Percentiles rank a stretch among this genome's conserved stretches.
These are phyloP conservation scores for Lactarius quietus DNA, from an alignment of 768 basidiomycete genomes.

Conservation along the genomic window DNA sequence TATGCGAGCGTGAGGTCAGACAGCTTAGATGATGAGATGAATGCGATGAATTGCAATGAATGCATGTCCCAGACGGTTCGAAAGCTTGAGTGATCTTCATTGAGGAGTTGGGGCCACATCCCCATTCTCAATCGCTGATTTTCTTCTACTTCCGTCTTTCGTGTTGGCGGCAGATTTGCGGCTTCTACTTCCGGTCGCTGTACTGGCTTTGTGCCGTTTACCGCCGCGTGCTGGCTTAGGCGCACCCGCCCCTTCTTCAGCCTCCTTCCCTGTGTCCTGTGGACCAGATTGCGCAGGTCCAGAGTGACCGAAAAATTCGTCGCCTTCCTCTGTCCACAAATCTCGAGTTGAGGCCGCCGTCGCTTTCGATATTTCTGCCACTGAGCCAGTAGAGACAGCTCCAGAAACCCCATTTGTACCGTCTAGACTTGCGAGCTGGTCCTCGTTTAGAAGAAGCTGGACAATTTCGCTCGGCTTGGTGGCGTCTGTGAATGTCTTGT, in stretches of 20 bases:
- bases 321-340: conserved; percentile 83
- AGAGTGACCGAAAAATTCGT: conserved; percentile 76
- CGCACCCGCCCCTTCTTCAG: conserved; percentile 23
- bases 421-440: conserved; percentile 77
- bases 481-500: conserved; percentile 90
- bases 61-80: conserved; percentile 8
- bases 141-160: conserved; percentile 27
- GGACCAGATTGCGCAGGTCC: conserved; percentile 29
- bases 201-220: conserved; percentile 36
- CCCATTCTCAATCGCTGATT: conserved; percentile 25
- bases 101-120: conserved; percentile 18
- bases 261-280: conserved; percentile 29
- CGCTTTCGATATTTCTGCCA: conserved; percentile 35
- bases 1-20: conserved; percentile 14
- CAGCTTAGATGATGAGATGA: conserved; percentile 16
- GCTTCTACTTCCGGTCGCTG: conserved; percentile 34
- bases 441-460: conserved; percentile 89
- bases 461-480: conserved; percentile 97
- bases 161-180: conserved; percentile 31
- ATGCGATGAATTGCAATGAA: conserved; percentile 17
- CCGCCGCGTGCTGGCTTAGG: conserved; percentile 31
- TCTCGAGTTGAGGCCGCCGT: conserved; percentile 48
- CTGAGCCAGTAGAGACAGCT: conserved; percentile 37
- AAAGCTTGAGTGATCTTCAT: conserved; percentile 8
- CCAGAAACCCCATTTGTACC: conserved; percentile 40